Evolutionary conservation across 805 yeast genomes (phyloP).

Genomic region (Lachancea meyersii): DNA sequence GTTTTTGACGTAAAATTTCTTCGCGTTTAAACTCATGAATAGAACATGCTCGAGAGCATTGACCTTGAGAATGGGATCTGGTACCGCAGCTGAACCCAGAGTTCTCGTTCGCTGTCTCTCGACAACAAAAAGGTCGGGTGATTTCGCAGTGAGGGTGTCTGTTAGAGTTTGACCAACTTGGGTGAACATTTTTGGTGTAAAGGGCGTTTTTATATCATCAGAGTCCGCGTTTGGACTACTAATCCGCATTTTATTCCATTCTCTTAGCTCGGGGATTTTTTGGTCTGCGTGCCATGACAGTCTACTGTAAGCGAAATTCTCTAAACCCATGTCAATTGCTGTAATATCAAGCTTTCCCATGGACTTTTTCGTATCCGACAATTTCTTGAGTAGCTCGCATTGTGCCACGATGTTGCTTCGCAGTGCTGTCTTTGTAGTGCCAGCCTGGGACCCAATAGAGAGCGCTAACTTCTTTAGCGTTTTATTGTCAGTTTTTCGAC

Average conservation of each 20-base stretch:
- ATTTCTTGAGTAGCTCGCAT: slow-evolving; percentile 10
- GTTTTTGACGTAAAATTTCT: not conserved
- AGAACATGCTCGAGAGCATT: slow-evolving; percentile 45
- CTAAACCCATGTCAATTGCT: slow-evolving; percentile 36
- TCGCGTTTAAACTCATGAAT: slow-evolving; percentile 13
- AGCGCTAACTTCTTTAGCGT: slow-evolving; percentile 19
- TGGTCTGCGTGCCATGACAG: slow-evolving; percentile 23
- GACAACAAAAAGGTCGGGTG: slow-evolving; percentile 41
- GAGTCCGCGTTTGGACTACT: slow-evolving; percentile 11
- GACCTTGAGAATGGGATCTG: slow-evolving; percentile 46
- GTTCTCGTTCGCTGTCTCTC: slow-evolving; percentile 55
- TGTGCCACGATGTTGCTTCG: slow-evolving; percentile 15
- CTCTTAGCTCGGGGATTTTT: slow-evolving; percentile 23
- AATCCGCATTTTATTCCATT: slow-evolving; percentile 35
- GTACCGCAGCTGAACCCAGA: slow-evolving; percentile 39
- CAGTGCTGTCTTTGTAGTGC: slow-evolving; percentile 17
- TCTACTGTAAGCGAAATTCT: slow-evolving; percentile 32
- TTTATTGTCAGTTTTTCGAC: slow-evolving; percentile 14
- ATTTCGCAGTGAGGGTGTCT: slow-evolving; percentile 19
- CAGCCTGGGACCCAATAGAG: slow-evolving; percentile 20
- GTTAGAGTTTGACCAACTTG: slow-evolving; percentile 23
- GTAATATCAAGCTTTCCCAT: slow-evolving; percentile 21
- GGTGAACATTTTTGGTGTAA: slow-evolving; percentile 7
- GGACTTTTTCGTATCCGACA: slow-evolving; percentile 8
- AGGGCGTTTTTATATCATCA: slow-evolving; percentile 1